Evolutionary conservation across 2,329 filamentous ascomycete species (phyloP), one percentile per base, ranked within the genome.

Genomic region (Epichloe sylvatica): DNA sequence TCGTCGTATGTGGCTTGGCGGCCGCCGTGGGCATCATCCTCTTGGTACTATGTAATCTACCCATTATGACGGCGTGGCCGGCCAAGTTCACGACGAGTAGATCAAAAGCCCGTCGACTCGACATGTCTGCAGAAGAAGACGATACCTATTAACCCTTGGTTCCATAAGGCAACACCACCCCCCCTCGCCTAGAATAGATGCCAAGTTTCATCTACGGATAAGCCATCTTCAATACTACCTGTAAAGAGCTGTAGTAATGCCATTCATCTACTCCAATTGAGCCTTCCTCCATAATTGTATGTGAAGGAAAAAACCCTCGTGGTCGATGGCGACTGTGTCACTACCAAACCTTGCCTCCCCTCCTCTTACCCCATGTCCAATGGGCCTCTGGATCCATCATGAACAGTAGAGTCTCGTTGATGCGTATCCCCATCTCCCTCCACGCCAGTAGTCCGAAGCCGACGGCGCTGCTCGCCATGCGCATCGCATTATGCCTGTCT

Each of bases 321-420:
- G 8, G 25, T 25, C 7, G 7, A 30, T 30, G 2, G 13, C 3
- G 35, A 37, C 2, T 6, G 13, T 36, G 25, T 30, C 25, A 30
- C 2, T 3, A 9, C 2, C 8, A 9, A 9, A 30, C 25, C 25
- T 30, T 30, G 1, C 1, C 12, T 5, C 13, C 2, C 3, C 40
- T 6, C 7, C 23, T 25, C 40, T 43, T 43, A 1, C 23, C 40
- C 40, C 40, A 43, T 3, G 40, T 43, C 40, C 40, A 43, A n/a
- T 43, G 40, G 7, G 40, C 23, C 23, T 43, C 40, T 6, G 40
- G 40, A 23, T 25, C 23, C 40, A 43, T 43, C 40, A 43, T 43
- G 13, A 43, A 43, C 23, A 17, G 40, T 6, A 43, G 9, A 5
- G 40, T 43, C 5, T 43, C 40, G 40, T 43, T 43, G 15, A 43